phyloP scores from a whole-genome alignment of 495 filamentous ascomycete genomes.

The Cryomyces minteri region DNA sequence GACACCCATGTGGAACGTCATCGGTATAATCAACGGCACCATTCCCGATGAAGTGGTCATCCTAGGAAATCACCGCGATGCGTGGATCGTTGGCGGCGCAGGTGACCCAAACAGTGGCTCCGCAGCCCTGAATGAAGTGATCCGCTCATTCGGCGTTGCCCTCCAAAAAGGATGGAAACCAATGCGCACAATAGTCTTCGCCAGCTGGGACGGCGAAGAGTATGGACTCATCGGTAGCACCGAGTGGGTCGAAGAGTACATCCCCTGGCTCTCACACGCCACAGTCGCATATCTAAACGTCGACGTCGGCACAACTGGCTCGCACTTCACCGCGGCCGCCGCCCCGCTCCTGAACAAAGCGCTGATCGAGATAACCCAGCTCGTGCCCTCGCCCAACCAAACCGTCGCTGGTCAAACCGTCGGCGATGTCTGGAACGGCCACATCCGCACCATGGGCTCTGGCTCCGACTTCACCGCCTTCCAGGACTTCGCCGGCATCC shows the following conservation, averaged over 20 bases:
- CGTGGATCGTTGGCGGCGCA: constrained; percentile 25
- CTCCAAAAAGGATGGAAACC: constrained; percentile 26
- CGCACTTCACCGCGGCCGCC: constrained; percentile 9
- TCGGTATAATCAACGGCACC: constrained; percentile 21
- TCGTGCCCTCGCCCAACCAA: constrained; percentile 47
- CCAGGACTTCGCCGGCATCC: constrained; percentile 14
- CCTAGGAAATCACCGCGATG: constrained; percentile 20
- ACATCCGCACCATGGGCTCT: constrained; percentile 13
- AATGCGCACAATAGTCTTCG: constrained; percentile 13
- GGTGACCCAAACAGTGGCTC: constrained; percentile 27
- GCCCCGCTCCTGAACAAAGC: constrained; percentile 13
- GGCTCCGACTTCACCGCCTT: constrained; percentile 17
- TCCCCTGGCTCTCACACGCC: constrained; percentile 12
- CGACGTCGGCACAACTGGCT: constrained; percentile 36
- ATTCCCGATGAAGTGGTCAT: constrained; percentile 14
- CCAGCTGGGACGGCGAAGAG: constrained; percentile 20
- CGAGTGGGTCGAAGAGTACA: constrained; percentile 20
- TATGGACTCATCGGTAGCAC: constrained; percentile 33
- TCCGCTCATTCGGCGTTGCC: constrained; percentile 23
- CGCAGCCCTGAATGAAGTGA: constrained; percentile 23
- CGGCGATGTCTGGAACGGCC: constrained; percentile 16
- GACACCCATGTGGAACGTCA: constrained; percentile 61
- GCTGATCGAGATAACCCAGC: constrained; percentile 9
- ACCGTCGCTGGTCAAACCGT: constrained; percentile 31
- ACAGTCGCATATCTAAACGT: constrained; percentile 47